Evolutionary conservation across 1,284 basidiomycete genomes (phyloP).

Genomic region (Puccinia triticina): DNA sequence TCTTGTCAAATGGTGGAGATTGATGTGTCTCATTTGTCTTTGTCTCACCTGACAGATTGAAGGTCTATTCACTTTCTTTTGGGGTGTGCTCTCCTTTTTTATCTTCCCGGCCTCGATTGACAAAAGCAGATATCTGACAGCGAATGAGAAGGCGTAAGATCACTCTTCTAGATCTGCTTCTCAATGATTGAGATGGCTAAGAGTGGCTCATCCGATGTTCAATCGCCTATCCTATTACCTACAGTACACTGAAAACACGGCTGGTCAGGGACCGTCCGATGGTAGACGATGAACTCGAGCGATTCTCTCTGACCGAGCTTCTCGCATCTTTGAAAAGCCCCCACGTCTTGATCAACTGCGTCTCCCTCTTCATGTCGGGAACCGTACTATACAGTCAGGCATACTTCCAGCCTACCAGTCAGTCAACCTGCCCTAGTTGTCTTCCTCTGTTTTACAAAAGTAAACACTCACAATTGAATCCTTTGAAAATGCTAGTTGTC

Average conservation of each 20-base stretch:
- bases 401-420: slow-evolving; percentile 50
- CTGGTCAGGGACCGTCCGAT: slow-evolving; percentile 19
- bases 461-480: not conserved
- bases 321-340: slow-evolving; percentile 37
- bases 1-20: not conserved
- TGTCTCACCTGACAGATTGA: slow-evolving; percentile 30
- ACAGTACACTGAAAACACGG: slow-evolving; percentile 33
- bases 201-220: too few species aligned
- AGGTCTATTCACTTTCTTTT: slow-evolving; percentile 36
- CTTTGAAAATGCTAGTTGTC: not conserved
- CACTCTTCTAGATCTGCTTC: not conserved
- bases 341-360: slow-evolving; percentile 41
- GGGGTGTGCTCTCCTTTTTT: slow-evolving; percentile 25
- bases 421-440: not conserved
- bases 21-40: not conserved
- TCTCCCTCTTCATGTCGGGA: slow-evolving; percentile 37
- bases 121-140: not conserved
- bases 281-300: slow-evolving; percentile 6
- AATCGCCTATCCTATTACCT: not conserved
- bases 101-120: slow-evolving; percentile 41
- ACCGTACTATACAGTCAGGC: slow-evolving; percentile 35
- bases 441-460: not conserved
- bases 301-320: slow-evolving; percentile 35
- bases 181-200: not conserved
- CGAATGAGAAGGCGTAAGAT: slow-evolving; percentile 30